These are phyloP conservation scores for sunflower (Helianthus annuus) DNA, from an alignment of 129 eudicot genomes.

Conservation along the genomic window DNA sequence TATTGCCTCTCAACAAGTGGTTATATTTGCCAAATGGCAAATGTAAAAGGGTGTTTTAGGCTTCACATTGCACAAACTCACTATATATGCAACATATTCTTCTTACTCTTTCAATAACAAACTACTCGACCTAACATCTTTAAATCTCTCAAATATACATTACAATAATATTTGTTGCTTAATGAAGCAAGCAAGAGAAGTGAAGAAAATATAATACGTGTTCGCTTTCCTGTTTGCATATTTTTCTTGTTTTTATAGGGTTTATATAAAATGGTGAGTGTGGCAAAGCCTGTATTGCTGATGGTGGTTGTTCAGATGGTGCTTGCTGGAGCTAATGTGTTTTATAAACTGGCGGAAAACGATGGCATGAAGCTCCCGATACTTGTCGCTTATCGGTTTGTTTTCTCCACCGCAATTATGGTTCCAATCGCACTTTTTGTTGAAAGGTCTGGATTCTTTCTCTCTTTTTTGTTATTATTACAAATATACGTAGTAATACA, in stretches of 20 bases:
- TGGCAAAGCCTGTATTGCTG: slow-evolving; percentile 41
- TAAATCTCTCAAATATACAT: background rate
- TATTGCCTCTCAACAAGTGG: background rate
- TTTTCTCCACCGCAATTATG: slow-evolving; percentile 48
- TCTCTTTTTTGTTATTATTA: background rate
- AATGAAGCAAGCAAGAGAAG: slow-evolving; percentile 10
- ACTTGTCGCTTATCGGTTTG: slow-evolving; percentile 54
- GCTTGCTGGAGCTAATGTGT: slow-evolving; percentile 42
- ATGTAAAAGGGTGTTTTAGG: background rate
- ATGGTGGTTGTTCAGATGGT: slow-evolving; percentile 44
- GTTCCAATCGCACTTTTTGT: slow-evolving; percentile 52
- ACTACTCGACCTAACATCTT: slow-evolving; percentile 24
- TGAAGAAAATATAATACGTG: background rate
- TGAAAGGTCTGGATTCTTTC: slow-evolving; percentile 46
- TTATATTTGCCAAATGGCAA: background rate
- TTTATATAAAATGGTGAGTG: slow-evolving; percentile 19
- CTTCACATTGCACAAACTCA: slow-evolving; percentile 5
- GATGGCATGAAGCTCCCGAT: slow-evolving; percentile 49
- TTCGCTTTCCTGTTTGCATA: slow-evolving; percentile 7
- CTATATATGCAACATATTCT: slow-evolving; percentile 22
- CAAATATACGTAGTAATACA: background rate
- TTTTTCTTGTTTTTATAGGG: slow-evolving; percentile 14
- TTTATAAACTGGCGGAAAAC: slow-evolving; percentile 50
- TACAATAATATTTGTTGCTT: too few relatives aligned
- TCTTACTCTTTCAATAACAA: slow-evolving; percentile 24